These are phyloP conservation scores for Euphorbia celastroides DNA, from an alignment of 441 rosid genomes.

Conservation along the genomic window DNA sequence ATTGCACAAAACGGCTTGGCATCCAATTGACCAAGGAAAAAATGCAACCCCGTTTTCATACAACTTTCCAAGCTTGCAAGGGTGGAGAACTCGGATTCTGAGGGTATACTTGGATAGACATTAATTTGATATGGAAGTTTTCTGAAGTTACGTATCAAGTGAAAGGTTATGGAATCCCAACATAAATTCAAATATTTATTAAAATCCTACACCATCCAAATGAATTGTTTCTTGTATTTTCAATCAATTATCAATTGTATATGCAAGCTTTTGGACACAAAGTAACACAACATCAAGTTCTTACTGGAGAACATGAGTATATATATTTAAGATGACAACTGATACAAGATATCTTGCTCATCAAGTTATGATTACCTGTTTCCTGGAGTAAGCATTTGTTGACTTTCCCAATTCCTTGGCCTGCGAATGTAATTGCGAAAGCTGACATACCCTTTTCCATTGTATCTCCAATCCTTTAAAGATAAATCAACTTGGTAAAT, in stretches of 20 bases:
- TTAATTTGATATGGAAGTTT: neutral
- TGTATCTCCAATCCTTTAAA: constrained; percentile 92
- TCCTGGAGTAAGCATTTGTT: constrained; percentile 63
- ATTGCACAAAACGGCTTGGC: neutral
- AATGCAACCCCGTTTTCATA: neutral
- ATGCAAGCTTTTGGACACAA: neutral
- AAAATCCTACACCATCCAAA: neutral
- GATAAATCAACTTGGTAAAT: constrained; percentile 16
- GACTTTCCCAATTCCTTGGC: constrained; percentile 76
- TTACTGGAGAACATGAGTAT: neutral
- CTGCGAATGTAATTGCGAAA: constrained; percentile 77
- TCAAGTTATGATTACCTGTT: constrained; percentile 55
- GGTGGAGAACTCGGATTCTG: neutral
- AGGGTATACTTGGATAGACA: neutral
- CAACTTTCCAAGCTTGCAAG: neutral
- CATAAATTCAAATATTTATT: neutral
- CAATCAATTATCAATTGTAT: neutral
- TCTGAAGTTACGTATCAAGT: neutral
- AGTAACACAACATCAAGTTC: neutral
- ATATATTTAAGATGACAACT: neutral
- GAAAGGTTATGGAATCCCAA: neutral
- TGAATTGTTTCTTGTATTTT: neutral
- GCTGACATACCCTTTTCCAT: constrained; percentile 77
- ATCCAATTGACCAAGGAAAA: constrained; percentile 6
- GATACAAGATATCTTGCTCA: neutral